phyloP scores from a whole-genome alignment of 495 filamentous ascomycete genomes.

The Friedmanniomyces simplex region DNA sequence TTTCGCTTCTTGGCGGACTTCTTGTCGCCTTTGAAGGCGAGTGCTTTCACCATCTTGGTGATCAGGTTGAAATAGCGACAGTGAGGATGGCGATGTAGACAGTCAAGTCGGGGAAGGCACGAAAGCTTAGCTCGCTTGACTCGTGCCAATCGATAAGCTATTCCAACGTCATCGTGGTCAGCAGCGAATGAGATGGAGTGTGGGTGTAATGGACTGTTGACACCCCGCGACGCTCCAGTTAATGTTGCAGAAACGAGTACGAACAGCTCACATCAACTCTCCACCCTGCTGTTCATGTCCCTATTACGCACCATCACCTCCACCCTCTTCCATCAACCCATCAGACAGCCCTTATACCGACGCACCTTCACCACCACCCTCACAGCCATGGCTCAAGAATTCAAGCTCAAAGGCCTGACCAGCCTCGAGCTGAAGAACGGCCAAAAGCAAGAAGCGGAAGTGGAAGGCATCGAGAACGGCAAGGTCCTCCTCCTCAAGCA shows the following conservation, averaged over 20 bases:
- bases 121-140: neutral
- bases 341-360: neutral
- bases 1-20: conserved; percentile 81
- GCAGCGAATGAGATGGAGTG: neutral
- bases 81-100: neutral
- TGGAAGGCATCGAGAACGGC: conserved; percentile 74
- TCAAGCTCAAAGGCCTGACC: conserved; percentile 71
- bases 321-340: conserved; percentile 2
- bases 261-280: neutral
- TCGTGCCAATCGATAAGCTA: too few relatives aligned
- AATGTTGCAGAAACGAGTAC: too few relatives aligned
- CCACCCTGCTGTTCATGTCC: neutral
- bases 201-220: neutral
- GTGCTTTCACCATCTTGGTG: conserved; percentile 56
- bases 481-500: conserved; percentile 80
- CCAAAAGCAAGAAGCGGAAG: conserved; percentile 79
- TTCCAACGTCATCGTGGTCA: neutral
- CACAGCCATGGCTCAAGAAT: conserved; percentile 41
- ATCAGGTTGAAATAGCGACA: too few relatives aligned
- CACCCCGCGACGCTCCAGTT: too few relatives aligned
- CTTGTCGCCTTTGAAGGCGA: conserved; percentile 95
- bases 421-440: conserved; percentile 61
- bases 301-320: neutral
- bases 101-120: neutral
- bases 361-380: conserved; percentile 7